These are phyloP conservation scores for Oryza officinalis DNA, from an alignment of 176 grass and related monocot species.

Conservation along the genomic window DNA sequence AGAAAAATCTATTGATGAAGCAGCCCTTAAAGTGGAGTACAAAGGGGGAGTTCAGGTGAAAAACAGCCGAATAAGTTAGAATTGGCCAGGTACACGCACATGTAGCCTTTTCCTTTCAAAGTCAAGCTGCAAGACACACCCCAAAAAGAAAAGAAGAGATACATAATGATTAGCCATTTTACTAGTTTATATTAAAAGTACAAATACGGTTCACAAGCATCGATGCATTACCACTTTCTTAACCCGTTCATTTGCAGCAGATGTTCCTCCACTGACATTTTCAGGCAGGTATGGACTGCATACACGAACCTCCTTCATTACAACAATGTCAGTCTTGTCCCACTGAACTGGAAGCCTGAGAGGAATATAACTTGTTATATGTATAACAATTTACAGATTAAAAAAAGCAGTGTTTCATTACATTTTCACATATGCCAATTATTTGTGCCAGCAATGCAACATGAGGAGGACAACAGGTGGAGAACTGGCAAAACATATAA, in stretches of 20 bases:
- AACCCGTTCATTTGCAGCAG: conserved; percentile 87
- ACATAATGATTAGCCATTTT: conserved; percentile 8
- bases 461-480: neutral
- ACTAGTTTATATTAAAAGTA: neutral
- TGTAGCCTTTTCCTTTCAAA: conserved; percentile 92
- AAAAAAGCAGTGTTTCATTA: neutral
- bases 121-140: conserved; percentile 63
- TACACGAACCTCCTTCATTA: conserved; percentile 93
- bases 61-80: conserved; percentile 37
- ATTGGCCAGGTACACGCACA: conserved; percentile 62
- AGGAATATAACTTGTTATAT: conserved; percentile 29
- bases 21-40: conserved; percentile 9
- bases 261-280: conserved; percentile 85
- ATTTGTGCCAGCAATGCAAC: neutral
- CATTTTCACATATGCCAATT: neutral
- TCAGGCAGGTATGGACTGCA: conserved; percentile 85
- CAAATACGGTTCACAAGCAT: conserved; percentile 1
- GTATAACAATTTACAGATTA: neutral
- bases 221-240: conserved; percentile 90
- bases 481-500: neutral
- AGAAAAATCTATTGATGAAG: neutral
- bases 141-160: conserved; percentile 13
- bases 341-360: conserved; percentile 93
- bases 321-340: conserved; percentile 94
- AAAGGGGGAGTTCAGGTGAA: conserved; percentile 11